These are phyloP conservation scores for Trichoderma atroviride DNA, from an alignment of 2,329 filamentous ascomycete species.

Conservation along the genomic window DNA sequence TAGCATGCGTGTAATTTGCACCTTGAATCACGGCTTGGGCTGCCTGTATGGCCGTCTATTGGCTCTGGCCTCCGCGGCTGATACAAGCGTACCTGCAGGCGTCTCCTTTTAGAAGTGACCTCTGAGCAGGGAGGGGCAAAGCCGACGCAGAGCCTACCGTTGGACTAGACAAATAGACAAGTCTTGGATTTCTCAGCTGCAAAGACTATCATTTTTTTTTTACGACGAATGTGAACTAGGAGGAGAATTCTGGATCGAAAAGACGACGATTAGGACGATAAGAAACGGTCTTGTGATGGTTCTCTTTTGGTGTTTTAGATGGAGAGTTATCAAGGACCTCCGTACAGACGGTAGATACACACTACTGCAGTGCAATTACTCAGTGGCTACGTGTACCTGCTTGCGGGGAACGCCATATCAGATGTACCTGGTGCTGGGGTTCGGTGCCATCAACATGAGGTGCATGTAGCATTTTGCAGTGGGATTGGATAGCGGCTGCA, in stretches of 20 bases:
- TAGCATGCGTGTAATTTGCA: not conserved
- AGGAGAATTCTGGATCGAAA: not conserved
- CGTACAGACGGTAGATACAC: not conserved
- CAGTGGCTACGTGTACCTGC: not conserved
- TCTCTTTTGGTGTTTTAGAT: not conserved
- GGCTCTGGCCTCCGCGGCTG: slow-evolving; percentile 6
- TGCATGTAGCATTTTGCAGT: not conserved
- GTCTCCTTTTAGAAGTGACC: slow-evolving; percentile 15
- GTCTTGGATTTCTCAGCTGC: not conserved
- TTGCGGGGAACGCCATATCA: not conserved
- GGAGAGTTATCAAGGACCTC: not conserved
- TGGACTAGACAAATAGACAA: not conserved
- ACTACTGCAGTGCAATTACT: not conserved
- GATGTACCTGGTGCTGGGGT: not conserved
- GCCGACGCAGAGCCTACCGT: not conserved
- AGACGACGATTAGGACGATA: not conserved
- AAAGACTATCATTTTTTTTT: not conserved
- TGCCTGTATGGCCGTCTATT: slow-evolving; percentile 10
- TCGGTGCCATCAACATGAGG: not conserved
- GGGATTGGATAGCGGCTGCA: not conserved
- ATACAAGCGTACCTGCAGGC: slow-evolving; percentile 24
- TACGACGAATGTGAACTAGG: not conserved
- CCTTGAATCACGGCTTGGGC: not conserved
- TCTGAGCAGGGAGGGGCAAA: not conserved
- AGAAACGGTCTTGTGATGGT: not conserved